phyloP scores from a whole-genome alignment of 2,329 filamentous ascomycete genomes.

The Colletotrichum kahawae region DNA sequence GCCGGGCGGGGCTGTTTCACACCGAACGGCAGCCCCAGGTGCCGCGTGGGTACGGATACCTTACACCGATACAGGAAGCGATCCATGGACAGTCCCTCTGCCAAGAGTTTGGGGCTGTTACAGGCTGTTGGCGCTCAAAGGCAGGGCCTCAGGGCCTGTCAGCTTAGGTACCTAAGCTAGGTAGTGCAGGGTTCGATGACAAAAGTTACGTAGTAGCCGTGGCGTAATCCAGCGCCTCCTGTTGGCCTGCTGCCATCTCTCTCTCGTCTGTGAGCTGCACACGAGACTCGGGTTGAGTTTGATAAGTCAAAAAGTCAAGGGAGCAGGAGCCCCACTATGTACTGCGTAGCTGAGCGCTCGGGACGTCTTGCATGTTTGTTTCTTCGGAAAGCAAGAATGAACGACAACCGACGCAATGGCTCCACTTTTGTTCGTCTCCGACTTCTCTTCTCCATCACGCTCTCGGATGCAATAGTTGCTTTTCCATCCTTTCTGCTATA shows the following conservation, averaged over 20 bases:
- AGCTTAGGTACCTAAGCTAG: too few relatives aligned
- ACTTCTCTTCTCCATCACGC: background rate
- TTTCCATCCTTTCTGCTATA: background rate
- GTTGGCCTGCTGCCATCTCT: background rate
- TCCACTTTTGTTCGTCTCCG: background rate
- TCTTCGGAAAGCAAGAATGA: conserved; percentile 9
- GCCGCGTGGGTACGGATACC: background rate
- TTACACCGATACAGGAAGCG: background rate
- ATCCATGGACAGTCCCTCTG: background rate
- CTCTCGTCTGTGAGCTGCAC: background rate
- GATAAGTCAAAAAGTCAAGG: background rate
- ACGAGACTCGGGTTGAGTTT: background rate
- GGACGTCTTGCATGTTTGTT: conserved; percentile 15
- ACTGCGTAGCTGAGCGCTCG: background rate
- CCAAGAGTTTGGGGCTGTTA: conserved; percentile 22
- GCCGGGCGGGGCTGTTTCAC: conserved; percentile 1
- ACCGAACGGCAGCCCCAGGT: conserved; percentile 1
- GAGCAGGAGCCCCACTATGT: too few relatives aligned
- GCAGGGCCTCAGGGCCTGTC: too few relatives aligned
- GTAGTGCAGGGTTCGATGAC: background rate
- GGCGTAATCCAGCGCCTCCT: background rate
- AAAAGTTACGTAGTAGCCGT: background rate
- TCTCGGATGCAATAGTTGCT: background rate
- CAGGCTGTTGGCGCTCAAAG: background rate
- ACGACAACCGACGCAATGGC: background rate